Evolutionary conservation across 495 filamentous ascomycete genomes (phyloP).

Genomic region (Annulohypoxylon moriforme): DNA sequence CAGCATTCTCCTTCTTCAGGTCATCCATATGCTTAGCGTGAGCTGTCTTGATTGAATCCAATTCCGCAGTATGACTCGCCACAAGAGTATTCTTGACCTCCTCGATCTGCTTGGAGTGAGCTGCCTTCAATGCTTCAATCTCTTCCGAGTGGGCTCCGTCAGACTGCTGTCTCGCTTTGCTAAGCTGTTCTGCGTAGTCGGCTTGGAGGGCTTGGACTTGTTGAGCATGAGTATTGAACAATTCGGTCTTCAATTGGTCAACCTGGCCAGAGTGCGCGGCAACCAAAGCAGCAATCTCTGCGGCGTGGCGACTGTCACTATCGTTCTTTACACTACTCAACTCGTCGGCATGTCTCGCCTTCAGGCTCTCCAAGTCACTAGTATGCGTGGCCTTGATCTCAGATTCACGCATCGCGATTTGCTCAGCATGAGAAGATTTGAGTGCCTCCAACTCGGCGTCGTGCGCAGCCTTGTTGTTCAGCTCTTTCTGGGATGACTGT

Average conservation of each 20-base stretch:
- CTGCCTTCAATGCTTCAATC: conserved; percentile 51
- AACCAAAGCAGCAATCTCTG: conserved; percentile 43
- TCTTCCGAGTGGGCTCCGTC: conserved; percentile 49
- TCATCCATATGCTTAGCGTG: conserved; percentile 53
- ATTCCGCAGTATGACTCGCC: conserved; percentile 44
- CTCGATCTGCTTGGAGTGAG: conserved; percentile 49
- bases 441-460: conserved; percentile 48
- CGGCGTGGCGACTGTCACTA: conserved; percentile 40
- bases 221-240: conserved; percentile 56
- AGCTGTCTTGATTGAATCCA: conserved; percentile 51
- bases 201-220: conserved; percentile 61
- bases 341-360: conserved; percentile 48
- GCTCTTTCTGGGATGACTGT: conserved; percentile 37
- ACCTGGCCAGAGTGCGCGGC: conserved; percentile 44
- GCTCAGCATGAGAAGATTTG: conserved; percentile 40
- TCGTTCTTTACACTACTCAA: conserved; percentile 50
- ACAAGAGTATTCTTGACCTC: conserved; percentile 49
- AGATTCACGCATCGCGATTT: conserved; percentile 38
- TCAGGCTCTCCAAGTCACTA: conserved; percentile 42
- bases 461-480: conserved; percentile 42
- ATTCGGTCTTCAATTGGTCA: conserved; percentile 52
- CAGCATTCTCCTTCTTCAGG: conserved; percentile 23
- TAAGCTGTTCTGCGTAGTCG: conserved; percentile 52
- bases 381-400: conserved; percentile 44
- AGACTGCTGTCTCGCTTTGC: conserved; percentile 46